These are phyloP conservation scores for Talaromyces funiculosus DNA, from an alignment of 2,329 filamentous ascomycete species.

Conservation along the genomic window DNA sequence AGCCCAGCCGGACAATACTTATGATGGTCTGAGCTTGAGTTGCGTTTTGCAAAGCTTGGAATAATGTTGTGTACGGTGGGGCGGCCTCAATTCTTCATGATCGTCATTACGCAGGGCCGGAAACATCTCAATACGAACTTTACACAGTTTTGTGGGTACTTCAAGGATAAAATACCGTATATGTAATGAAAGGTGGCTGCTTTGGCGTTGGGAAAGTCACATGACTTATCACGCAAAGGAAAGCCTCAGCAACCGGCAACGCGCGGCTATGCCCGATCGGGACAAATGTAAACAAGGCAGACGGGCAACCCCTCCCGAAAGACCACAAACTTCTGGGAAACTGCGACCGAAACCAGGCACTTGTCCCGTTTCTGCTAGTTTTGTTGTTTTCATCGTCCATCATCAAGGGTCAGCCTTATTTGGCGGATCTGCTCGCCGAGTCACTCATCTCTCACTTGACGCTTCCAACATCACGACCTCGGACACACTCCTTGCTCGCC, in stretches of 20 bases:
- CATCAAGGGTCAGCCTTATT: conserved; percentile 10
- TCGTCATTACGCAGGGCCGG: not conserved
- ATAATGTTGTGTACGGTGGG: conserved; percentile 2
- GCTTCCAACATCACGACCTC: not conserved
- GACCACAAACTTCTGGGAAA: conserved; percentile 5
- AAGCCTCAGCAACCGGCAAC: conserved; percentile 10
- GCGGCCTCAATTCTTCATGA: not conserved
- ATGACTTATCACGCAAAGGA: not conserved
- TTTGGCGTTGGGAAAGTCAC: not conserved
- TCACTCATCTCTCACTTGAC: not conserved
- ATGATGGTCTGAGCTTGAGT: not conserved
- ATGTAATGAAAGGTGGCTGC: not conserved
- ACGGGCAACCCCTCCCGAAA: conserved; percentile 14
- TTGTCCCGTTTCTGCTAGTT: conserved; percentile 2
- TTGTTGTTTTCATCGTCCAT: not conserved
- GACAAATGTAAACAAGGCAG: conserved; percentile 36
- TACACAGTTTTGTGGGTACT: too few relatives aligned
- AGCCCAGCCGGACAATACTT: not conserved
- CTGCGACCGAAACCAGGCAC: conserved; percentile 6
- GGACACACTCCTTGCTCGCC: not conserved
- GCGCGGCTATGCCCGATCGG: conserved; percentile 27
- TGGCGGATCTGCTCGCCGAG: not conserved
- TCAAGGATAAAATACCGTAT: not conserved
- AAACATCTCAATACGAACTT: not conserved
- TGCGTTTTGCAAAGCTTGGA: not conserved